These are phyloP conservation scores for Poa pratensis DNA, from an alignment of 176 grass and related monocot species.

Conservation along the genomic window DNA sequence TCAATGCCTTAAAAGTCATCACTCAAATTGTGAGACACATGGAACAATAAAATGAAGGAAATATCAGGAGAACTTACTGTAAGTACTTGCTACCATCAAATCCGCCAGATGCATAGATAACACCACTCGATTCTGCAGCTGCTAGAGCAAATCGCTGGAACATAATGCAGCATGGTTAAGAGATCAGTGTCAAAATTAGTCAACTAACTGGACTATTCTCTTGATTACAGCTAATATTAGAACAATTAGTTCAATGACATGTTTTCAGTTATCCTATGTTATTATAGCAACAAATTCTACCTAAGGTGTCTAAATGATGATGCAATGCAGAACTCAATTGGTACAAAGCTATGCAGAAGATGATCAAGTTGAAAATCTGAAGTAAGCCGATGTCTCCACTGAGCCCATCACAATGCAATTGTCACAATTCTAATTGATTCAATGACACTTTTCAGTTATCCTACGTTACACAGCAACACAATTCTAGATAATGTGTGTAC, in stretches of 20 bases:
- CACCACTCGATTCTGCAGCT: conserved; percentile 59
- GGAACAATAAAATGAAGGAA: conserved; percentile 5
- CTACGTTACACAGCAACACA: conserved; percentile 4
- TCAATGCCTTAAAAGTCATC: background rate
- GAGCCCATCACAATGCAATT: conserved; percentile 10
- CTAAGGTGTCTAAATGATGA: background rate
- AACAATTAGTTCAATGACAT: background rate
- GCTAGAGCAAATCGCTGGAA: conserved; percentile 88
- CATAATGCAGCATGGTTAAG: conserved; percentile 28
- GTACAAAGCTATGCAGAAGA: conserved; percentile 24
- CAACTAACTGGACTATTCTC: background rate
- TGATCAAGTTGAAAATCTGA: background rate
- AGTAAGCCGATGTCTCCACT: conserved; percentile 11
- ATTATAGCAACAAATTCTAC: background rate
- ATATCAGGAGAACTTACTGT: conserved; percentile 53
- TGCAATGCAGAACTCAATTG: conserved; percentile 24
- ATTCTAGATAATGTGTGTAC: conserved; percentile 1
- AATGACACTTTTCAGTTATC: background rate
- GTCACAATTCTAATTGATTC: background rate
- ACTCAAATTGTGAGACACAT: background rate
- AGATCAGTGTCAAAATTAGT: conserved; percentile 40
- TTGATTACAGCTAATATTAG: background rate
- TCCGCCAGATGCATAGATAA: conserved; percentile 74
- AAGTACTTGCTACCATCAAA: conserved; percentile 77
- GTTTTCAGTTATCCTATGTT: conserved; percentile 1